Percentiles rank a stretch among this genome's conserved stretches.
Conservation (phyloP, 257 asterid genomes). For the Nicotiana obtusifolia region DNA sequence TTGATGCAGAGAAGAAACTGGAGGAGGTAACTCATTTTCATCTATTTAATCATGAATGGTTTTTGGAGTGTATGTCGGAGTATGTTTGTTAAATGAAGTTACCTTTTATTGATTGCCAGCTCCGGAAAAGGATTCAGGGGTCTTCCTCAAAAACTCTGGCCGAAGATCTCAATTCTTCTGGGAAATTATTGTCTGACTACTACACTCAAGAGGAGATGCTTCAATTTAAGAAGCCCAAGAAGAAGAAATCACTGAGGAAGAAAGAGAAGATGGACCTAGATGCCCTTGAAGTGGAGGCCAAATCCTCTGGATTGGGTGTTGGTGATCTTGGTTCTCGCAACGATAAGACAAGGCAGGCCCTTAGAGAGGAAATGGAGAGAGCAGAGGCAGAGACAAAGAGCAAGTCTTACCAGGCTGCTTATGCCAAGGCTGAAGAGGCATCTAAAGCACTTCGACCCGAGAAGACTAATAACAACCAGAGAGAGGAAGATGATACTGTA, state of each 20-base stretch:
- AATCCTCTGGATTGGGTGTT: slow-evolving; percentile 77
- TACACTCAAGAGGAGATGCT: slow-evolving; percentile 85
- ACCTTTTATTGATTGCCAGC: slow-evolving; percentile 39
- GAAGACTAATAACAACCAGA: slow-evolving; percentile 19
- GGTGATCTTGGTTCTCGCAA: slow-evolving; percentile 87
- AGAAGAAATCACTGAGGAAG: slow-evolving; percentile 86
- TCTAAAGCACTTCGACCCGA: slow-evolving; percentile 79
- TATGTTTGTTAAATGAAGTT: slow-evolving; percentile 8
- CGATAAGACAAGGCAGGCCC: slow-evolving; percentile 56
- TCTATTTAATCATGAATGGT: slow-evolving; percentile 12
- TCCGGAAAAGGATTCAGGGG: slow-evolving; percentile 81
- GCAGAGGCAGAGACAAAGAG: slow-evolving; percentile 70
- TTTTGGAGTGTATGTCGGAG: slow-evolving; percentile 7
- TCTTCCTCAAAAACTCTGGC: slow-evolving; percentile 34
- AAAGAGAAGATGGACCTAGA: slow-evolving; percentile 78
- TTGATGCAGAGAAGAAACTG: slow-evolving; percentile 86
- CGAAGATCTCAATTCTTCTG: slow-evolving; percentile 60
- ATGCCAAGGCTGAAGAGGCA: slow-evolving; percentile 83
- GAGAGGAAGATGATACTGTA: slow-evolving; percentile 60
- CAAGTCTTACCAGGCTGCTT: slow-evolving; percentile 71
- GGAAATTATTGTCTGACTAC: slow-evolving; percentile 66
- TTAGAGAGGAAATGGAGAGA: slow-evolving; percentile 74
- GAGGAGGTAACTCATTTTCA: slow-evolving; percentile 56
- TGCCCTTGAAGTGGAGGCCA: slow-evolving; percentile 95
- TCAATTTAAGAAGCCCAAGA: slow-evolving; percentile 86